Percentiles rank a stretch among this genome's conserved stretches.
Evolutionary conservation across 2,329 filamentous ascomycete genomes (phyloP).

Genomic region (Conoideocrella luteorostrata): DNA sequence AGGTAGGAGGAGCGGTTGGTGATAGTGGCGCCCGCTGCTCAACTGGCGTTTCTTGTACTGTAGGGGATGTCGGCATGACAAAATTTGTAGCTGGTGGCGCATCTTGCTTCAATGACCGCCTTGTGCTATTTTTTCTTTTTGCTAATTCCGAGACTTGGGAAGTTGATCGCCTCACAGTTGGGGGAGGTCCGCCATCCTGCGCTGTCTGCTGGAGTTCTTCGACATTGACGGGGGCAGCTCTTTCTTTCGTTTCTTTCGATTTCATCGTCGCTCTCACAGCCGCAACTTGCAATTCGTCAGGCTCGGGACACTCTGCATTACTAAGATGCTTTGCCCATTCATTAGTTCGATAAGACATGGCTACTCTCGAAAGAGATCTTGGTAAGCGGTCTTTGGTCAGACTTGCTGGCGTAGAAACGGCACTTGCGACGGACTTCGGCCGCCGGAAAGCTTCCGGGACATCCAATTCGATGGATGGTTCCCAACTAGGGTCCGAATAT

Average conservation of each 20-base stretch:
- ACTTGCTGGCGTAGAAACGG: slow-evolving; percentile 36
- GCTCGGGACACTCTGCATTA: slow-evolving; percentile 64
- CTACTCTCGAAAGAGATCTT: slow-evolving; percentile 65
- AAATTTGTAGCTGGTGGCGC: slow-evolving; percentile 13
- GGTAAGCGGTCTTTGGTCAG: slow-evolving; percentile 60
- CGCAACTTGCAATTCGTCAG: slow-evolving; percentile 52
- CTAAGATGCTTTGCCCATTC: slow-evolving; percentile 93
- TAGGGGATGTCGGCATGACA: not conserved
- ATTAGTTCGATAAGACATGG: slow-evolving; percentile 80
- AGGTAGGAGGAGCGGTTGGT: not conserved
- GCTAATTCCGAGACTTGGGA: slow-evolving; percentile 21
- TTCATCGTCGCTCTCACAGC: slow-evolving; percentile 11
- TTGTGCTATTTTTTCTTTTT: slow-evolving; percentile 9
- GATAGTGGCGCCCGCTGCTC: slow-evolving; percentile 3
- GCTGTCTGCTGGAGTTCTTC: slow-evolving; percentile 60
- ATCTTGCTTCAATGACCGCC: slow-evolving; percentile 16
- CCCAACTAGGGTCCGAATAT: slow-evolving; percentile 5
- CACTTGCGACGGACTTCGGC: slow-evolving; percentile 35
- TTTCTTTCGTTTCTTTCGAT: slow-evolving; percentile 33
- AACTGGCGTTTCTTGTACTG: slow-evolving; percentile 1
- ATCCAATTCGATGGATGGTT: slow-evolving; percentile 8
- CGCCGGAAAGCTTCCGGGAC: slow-evolving; percentile 21
- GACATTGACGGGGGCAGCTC: slow-evolving; percentile 55
- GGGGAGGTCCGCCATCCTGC: slow-evolving; percentile 37
- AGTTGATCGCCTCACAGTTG: slow-evolving; percentile 21